A percentile compares a stretch with the other conserved stretches of the same genome.
Evolutionary conservation across 345 rosid genomes (phyloP).

Genomic region (Citrus mangshanensis): DNA sequence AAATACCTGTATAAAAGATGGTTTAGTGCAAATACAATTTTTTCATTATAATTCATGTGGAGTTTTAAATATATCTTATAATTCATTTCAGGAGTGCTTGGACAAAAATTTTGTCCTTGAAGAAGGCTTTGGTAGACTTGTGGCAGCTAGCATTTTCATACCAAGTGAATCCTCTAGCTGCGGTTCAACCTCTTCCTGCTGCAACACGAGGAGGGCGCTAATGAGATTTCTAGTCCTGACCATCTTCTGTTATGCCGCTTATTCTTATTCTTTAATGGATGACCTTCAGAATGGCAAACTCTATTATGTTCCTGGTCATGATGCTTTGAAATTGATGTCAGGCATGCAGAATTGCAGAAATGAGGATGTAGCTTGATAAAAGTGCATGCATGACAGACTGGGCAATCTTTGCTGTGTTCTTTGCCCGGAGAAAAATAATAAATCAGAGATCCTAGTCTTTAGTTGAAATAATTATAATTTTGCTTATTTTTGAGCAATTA

Average conservation of each 20-base stretch:
- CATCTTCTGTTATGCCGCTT: not conserved
- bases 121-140: constrained; percentile 63
- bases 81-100: constrained; percentile 43
- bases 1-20: too few relatives aligned
- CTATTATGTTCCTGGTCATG: not conserved
- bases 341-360: not conserved
- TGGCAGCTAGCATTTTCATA: constrained; percentile 92
- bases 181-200: constrained; percentile 67
- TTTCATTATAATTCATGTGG: not conserved
- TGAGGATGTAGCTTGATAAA: too few relatives aligned
- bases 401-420: not conserved
- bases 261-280: not conserved
- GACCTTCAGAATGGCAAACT: not conserved
- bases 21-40: not conserved
- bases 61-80: not conserved
- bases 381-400: not conserved
- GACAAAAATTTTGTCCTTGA: constrained; percentile 38
- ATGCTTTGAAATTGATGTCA: not conserved
- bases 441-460: not conserved
- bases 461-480: not conserved
- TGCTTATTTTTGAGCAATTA: not conserved
- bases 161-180: constrained; percentile 92
- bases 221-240: not conserved
- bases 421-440: not conserved
- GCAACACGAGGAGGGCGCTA: constrained; percentile 14